Evolutionary conservation across 1,139 yeast species (phyloP).

Genomic region (Protomyces inouyei): DNA sequence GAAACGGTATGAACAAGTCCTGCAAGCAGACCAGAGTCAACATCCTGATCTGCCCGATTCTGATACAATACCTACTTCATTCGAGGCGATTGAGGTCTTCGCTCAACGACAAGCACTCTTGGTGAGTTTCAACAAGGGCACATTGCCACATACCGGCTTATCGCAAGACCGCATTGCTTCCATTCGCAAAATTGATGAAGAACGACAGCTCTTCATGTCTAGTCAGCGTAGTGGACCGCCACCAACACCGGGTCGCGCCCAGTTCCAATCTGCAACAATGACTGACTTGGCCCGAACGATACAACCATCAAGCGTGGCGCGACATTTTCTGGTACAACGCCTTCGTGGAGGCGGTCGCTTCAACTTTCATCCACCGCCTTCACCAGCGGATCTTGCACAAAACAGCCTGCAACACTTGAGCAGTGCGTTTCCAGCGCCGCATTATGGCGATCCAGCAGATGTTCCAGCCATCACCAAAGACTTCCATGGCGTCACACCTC

Average conservation of each 20-base stretch:
- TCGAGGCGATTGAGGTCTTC: conserved; percentile 10
- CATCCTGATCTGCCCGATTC: not conserved
- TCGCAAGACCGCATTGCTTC: not conserved
- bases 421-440: conserved; percentile 22
- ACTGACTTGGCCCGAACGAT: not conserved
- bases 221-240: not conserved
- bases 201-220: not conserved
- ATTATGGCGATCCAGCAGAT: conserved; percentile 10
- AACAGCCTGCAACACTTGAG: not conserved
- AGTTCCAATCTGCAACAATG: not conserved
- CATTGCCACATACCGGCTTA: not conserved
- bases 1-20: conserved; percentile 1
- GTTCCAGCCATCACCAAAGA: conserved; percentile 5
- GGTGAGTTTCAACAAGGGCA: not conserved
- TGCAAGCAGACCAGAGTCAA: not conserved
- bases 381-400: not conserved
- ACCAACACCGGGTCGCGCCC: not conserved
- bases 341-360: not conserved
- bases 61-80: conserved; percentile 1
- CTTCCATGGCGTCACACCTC: conserved; percentile 15
- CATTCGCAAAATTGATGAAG: not conserved
- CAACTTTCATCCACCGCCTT: not conserved
- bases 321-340: not conserved
- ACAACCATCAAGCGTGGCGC: not conserved
- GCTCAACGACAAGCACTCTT: conserved; percentile 1